A percentile compares a stretch with the other conserved stretches of the same genome.
phyloP scores from a whole-genome alignment of 1,284 basidiomycete species.

The Sphagnurus paluster region DNA sequence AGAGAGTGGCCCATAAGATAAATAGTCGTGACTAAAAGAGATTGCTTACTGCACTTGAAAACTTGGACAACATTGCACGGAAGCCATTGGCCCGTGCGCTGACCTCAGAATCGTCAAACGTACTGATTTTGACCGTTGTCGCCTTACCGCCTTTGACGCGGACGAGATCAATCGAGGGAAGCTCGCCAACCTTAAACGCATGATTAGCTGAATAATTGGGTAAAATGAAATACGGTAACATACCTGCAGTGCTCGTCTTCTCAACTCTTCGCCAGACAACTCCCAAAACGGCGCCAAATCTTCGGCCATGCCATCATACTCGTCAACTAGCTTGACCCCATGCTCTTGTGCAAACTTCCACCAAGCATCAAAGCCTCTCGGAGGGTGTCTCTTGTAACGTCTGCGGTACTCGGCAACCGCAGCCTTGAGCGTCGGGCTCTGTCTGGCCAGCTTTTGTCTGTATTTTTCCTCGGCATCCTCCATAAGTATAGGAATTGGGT shows the following conservation, averaged over 20 bases:
- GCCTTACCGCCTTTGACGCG: constrained; percentile 68
- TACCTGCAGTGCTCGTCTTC: constrained; percentile 71
- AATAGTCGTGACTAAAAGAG: not conserved
- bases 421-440: constrained; percentile 73
- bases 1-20: constrained; percentile 12
- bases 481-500: constrained; percentile 86
- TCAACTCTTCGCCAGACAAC: constrained; percentile 71
- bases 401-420: constrained; percentile 80
- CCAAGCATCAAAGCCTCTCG: constrained; percentile 89
- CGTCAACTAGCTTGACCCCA: constrained; percentile 82
- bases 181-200: constrained; percentile 59
- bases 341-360: constrained; percentile 78
- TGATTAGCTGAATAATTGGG: not conserved
- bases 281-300: constrained; percentile 85
- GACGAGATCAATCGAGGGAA: constrained; percentile 85
- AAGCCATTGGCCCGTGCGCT: constrained; percentile 80
- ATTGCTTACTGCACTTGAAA: constrained; percentile 56
- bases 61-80: constrained; percentile 70
- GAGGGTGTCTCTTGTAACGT: constrained; percentile 79
- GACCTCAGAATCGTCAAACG: constrained; percentile 65
- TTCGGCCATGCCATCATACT: constrained; percentile 81
- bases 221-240: constrained; percentile 19
- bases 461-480: constrained; percentile 72
- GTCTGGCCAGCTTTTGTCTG: constrained; percentile 62
- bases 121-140: constrained; percentile 59